Evolutionary conservation across 2,329 filamentous ascomycete species (phyloP).

Genomic region (Huntiella omanensis): DNA sequence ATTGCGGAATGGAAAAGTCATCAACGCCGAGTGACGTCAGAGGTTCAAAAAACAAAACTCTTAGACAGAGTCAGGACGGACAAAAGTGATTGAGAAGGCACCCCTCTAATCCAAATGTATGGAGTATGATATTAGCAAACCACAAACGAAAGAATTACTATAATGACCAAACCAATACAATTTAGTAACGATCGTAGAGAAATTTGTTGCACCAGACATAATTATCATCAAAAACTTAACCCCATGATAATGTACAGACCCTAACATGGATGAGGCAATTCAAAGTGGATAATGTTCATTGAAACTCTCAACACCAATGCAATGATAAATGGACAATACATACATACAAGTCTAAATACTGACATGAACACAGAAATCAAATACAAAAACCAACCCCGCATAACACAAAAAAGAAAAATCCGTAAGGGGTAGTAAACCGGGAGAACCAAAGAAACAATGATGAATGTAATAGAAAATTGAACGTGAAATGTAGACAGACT

Average conservation of each 20-base stretch:
- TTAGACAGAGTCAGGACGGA: background rate
- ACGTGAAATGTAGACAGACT: slow-evolving; percentile 2
- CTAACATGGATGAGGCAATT: background rate
- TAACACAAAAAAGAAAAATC: background rate
- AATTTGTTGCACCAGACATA: no score
- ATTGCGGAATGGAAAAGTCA: background rate
- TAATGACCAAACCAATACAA: no score
- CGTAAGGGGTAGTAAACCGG: background rate
- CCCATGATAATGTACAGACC: no score
- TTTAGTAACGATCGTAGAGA: no score
- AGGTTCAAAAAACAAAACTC: background rate
- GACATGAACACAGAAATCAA: background rate
- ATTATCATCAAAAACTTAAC: no score
- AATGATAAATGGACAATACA: background rate
- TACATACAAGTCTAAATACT: background rate
- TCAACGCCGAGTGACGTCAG: background rate
- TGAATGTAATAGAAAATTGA: slow-evolving; percentile 9
- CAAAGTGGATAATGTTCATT: slow-evolving; percentile 2
- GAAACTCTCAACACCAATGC: no score
- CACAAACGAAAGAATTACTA: no score
- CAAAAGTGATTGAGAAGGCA: no score
- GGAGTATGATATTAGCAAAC: no score
- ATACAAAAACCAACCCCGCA: background rate
- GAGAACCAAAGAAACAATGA: slow-evolving; percentile 10
- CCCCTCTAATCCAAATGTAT: no score